A percentile compares a stretch with the other conserved stretches of the same genome.
These are phyloP conservation scores for Termitomyces sp. DNA, from an alignment of 768 basidiomycete genomes.

Conservation along the genomic window DNA sequence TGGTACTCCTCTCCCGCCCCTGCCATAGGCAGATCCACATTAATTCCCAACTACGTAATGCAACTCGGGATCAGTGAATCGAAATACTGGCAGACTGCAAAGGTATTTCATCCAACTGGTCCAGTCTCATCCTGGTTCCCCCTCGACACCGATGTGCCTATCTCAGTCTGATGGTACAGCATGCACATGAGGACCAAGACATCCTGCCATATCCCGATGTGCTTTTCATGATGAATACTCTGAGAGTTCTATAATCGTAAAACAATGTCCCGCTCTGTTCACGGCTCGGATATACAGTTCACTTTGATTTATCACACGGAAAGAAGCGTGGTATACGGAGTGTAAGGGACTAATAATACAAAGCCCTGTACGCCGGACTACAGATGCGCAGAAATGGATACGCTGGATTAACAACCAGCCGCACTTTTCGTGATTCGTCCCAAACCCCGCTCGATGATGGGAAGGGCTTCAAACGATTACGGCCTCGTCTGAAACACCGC, in stretches of 20 bases:
- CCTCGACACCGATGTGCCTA: too few species aligned
- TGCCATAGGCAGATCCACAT: not conserved
- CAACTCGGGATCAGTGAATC: not conserved
- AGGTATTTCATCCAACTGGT: not conserved
- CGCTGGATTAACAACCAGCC: constrained; percentile 28
- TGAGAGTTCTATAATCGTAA: not conserved
- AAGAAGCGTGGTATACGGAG: not conserved
- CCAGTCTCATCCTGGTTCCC: not conserved
- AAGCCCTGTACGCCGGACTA: not conserved
- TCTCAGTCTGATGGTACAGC: too few species aligned
- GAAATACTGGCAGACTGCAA: not conserved
- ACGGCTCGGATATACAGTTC: not conserved
- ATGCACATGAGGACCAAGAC: not conserved
- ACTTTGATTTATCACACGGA: not conserved
- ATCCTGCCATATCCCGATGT: not conserved
- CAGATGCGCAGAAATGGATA: constrained; percentile 35
- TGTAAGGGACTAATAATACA: not conserved
- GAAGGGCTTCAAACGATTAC: too few species aligned
- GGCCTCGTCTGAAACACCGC: constrained; percentile 28
- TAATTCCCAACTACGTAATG: not conserved
- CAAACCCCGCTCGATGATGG: not conserved
- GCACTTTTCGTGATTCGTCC: not conserved
- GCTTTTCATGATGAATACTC: not conserved
- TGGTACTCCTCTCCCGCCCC: too few species aligned
- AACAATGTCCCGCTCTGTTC: not conserved